phyloP scores from a whole-genome alignment of 2,329 filamentous ascomycete species.

The Seiridium cupressi region DNA sequence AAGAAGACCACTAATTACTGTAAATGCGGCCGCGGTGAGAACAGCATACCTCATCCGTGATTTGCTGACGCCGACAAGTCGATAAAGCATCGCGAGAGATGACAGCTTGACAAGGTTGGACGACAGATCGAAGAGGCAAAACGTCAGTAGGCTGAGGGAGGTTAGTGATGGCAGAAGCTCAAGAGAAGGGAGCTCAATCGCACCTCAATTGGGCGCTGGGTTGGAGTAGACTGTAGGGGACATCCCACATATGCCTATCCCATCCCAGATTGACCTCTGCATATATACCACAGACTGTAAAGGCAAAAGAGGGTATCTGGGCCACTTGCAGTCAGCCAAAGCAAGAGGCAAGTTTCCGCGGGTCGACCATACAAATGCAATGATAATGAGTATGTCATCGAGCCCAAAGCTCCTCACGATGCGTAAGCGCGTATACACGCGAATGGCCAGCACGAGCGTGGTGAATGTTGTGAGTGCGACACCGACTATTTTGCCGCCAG shows the following conservation, averaged over 20 bases:
- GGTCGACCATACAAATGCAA: conserved; percentile 1
- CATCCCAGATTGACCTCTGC: conserved; percentile 20
- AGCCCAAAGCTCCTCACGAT: conserved; percentile 33
- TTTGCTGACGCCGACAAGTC: conserved; percentile 24
- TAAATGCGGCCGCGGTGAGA: conserved; percentile 18
- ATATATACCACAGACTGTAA: conserved; percentile 21
- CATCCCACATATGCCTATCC: conserved; percentile 25
- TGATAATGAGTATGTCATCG: conserved; percentile 13
- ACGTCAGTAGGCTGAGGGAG: conserved; percentile 20
- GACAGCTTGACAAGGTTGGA: conserved; percentile 35
- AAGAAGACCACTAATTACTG: conserved; percentile 21
- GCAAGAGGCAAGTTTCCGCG: not conserved
- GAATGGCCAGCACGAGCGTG: conserved; percentile 28
- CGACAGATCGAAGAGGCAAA: conserved; percentile 28
- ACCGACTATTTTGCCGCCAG: conserved; percentile 23
- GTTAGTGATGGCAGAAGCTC: not conserved
- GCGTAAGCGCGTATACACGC: conserved; percentile 31
- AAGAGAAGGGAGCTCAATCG: not conserved
- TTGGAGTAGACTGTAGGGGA: not conserved
- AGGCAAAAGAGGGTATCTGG: conserved; percentile 20
- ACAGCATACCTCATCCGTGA: conserved; percentile 23
- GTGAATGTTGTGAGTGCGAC: conserved; percentile 24
- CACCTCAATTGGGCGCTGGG: not conserved
- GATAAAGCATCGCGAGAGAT: conserved; percentile 30
- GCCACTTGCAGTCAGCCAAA: not conserved